Base-by-base conservation (phyloP, 73 alveolate genomes). In the Paramecium sonneborni region DNA sequence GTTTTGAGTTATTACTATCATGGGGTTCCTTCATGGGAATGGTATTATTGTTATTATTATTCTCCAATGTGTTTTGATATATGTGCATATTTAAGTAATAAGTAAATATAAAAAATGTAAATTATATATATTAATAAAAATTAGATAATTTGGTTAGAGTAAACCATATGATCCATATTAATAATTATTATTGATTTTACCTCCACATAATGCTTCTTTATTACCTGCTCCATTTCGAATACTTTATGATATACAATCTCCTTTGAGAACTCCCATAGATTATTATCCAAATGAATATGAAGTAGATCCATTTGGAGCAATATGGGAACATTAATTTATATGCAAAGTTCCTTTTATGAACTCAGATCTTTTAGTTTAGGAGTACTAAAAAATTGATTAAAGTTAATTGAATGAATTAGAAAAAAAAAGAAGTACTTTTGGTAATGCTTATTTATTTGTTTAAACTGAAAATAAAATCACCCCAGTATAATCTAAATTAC, bases 81-180 rank as follows among this genome's bases (percentile, higher is more conserved):
- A 11, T 44, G 39, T 18, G 23, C 23, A 28, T 88, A 79, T 79
- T 26, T 79, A 12, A 43, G 39, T 15, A 3, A 18, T 7, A 26
- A 79, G 14, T 10, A 72, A 37, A 30, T 18, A 43, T 2, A 37
- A n/a, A 10, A 62, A 62, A 62, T 62, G 84, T 62, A 62, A 62
- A 23, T 30, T 21, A 26, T 62, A 0, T 93, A 96, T 86, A 85
- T 55, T 6, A 94, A 52, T n/a, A n/a, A 52, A 15, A 94, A 28
- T 94, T 95, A 62, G 92, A 79, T 48, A 79, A 82, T 68, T 67
- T 96, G 57, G 41, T 14, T 14, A 26, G 24, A 62, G 84, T 28
- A 76, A 85, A 68, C 99, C 99, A 14, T 97, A 86, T 89, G 94
- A 92, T 26, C 99, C 99, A 26, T 96, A 93, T 76, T 94, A 96